These are phyloP conservation scores for Phaeosphaeria sp. DNA, from an alignment of 2,329 filamentous ascomycete genomes.

Conservation along the genomic window DNA sequence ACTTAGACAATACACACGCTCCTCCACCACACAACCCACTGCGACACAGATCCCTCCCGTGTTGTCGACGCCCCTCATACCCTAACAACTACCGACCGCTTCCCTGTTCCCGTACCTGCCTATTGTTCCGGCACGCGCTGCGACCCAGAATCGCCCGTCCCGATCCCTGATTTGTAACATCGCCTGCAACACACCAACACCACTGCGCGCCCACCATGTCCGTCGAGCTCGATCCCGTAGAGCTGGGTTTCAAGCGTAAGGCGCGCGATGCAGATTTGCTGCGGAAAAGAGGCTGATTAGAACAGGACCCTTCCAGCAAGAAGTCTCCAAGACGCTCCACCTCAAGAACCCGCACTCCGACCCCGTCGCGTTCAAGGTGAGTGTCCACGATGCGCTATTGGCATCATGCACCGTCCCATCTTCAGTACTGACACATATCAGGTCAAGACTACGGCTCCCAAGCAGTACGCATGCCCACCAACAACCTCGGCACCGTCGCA, in stretches of 20 bases:
- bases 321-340: conserved; percentile 68
- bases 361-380: conserved; percentile 70
- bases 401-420: conserved; percentile 1
- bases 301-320: conserved; percentile 68
- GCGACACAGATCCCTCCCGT: conserved; percentile 3
- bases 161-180: conserved; percentile 39
- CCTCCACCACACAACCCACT: not conserved
- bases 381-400: conserved; percentile 18
- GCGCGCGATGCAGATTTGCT: not conserved
- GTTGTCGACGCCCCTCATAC: conserved; percentile 2
- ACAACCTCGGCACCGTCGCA: conserved; percentile 15
- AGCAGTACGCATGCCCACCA: conserved; percentile 74
- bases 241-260: conserved; percentile 93
- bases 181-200: conserved; percentile 20
- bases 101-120: not conserved
- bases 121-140: conserved; percentile 21
- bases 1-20: not conserved
- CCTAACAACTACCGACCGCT: not conserved
- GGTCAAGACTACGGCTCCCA: conserved; percentile 99
- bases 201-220: conserved; percentile 71
- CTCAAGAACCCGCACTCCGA: conserved; percentile 65
- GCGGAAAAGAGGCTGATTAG: conserved; percentile 22
- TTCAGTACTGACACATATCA: conserved; percentile 48
- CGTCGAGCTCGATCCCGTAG: conserved; percentile 87
- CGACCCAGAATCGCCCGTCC: conserved; percentile 16